These are phyloP conservation scores for Hymenoscyphus salicellus DNA, from an alignment of 2,329 filamentous ascomycete genomes.

Conservation along the genomic window DNA sequence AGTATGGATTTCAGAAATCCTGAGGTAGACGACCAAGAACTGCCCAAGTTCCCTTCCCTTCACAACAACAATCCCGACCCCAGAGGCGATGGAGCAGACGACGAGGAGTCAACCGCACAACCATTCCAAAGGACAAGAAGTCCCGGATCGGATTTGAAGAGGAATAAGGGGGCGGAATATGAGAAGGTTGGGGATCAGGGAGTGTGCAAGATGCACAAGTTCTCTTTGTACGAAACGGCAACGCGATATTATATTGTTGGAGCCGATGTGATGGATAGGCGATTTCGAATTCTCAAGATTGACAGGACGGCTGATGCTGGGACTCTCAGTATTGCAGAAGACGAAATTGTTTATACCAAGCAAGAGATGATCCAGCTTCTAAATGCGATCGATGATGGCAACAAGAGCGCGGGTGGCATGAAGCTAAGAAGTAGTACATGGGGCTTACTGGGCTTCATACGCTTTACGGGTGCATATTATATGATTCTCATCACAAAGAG, in stretches of 20 bases:
- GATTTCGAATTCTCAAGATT: conserved; percentile 90
- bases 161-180: conserved; percentile 33
- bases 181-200: conserved; percentile 42
- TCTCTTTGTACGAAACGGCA: conserved; percentile 94
- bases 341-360: conserved; percentile 90
- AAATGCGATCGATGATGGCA: conserved; percentile 92
- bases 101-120: conserved; percentile 55
- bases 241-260: conserved; percentile 93
- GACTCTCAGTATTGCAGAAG: conserved; percentile 82
- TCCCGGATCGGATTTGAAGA: conserved; percentile 35
- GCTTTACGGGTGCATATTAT: conserved; percentile 93
- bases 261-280: conserved; percentile 81
- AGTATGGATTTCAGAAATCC: conserved; percentile 28
- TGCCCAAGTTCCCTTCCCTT: conserved; percentile 33
- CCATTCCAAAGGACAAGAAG: conserved; percentile 57
- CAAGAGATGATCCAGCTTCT: conserved; percentile 91
- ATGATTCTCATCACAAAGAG: conserved; percentile 97
- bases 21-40: conserved; percentile 22
- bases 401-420: conserved; percentile 84
- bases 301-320: conserved; percentile 79
- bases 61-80: conserved; percentile 27
- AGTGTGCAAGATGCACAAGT: conserved; percentile 78
- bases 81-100: conserved; percentile 46
- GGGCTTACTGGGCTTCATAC: conserved; percentile 92
- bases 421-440: conserved; percentile 87